Percentiles rank a stretch among this genome's conserved stretches.
Evolutionary conservation across 345 rosid species (phyloP).

Genomic region (Rhodamnia argentea): DNA sequence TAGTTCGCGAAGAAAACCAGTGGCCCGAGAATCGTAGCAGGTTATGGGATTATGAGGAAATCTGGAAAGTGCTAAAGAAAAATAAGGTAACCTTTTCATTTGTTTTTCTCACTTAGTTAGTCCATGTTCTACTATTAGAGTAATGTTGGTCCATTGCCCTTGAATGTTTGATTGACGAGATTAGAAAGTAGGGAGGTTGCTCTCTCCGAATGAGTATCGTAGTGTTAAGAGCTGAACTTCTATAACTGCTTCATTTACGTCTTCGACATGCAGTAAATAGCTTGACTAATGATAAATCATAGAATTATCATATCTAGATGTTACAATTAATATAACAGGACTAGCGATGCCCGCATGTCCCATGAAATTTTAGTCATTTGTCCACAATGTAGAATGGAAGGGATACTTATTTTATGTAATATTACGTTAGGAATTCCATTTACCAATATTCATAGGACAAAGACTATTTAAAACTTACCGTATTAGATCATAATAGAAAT

Average conservation of each 20-base stretch:
- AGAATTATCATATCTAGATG: not conserved
- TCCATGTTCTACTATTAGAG: not conserved
- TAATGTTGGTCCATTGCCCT: not conserved
- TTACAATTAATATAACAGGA: not conserved
- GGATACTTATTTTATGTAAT: not conserved
- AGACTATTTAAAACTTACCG: not conserved
- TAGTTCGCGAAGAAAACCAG: accelerated
- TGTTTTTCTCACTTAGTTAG: not conserved
- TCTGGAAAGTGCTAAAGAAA: accelerated
- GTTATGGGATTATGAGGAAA: not conserved
- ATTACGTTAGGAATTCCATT: not conserved
- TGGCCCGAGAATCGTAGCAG: not conserved
- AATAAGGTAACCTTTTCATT: accelerated
- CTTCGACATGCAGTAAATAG: too few species aligned
- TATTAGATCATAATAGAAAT: not conserved
- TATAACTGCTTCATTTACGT: too few species aligned
- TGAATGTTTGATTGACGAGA: not conserved
- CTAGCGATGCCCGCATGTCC: not conserved
- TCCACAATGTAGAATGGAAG: not conserved
- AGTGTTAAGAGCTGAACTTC: too few species aligned
- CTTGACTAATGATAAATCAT: too few species aligned
- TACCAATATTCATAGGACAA: not conserved
- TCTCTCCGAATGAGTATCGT: not conserved
- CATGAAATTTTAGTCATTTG: not conserved
- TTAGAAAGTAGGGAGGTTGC: not conserved